Evolutionary conservation across 2,329 filamentous ascomycete species (phyloP).

Genomic region (Xylaria sp.): DNA sequence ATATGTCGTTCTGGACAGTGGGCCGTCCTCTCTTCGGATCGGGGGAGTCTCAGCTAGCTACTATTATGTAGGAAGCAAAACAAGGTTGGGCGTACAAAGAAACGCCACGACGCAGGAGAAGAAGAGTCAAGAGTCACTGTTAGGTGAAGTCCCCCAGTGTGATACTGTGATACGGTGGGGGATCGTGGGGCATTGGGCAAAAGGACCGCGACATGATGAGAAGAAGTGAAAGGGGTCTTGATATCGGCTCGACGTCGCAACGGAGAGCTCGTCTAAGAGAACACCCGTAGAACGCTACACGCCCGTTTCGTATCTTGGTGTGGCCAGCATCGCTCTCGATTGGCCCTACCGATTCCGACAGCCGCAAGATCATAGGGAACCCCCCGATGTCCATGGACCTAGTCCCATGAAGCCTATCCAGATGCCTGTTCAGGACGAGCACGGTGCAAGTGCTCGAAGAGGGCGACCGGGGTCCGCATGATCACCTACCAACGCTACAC

Average conservation of each 20-base stretch:
- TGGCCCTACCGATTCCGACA: constrained; percentile 20
- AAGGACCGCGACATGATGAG: background rate
- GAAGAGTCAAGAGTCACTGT: constrained; percentile 3
- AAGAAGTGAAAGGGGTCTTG: constrained; percentile 2
- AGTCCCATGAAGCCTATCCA: constrained; percentile 18
- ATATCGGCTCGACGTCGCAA: constrained; percentile 21
- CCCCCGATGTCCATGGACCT: constrained; percentile 10
- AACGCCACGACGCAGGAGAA: constrained; percentile 31
- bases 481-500: background rate
- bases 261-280: background rate
- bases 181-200: constrained; percentile 19
- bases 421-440: constrained; percentile 34
- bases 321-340: constrained; percentile 11
- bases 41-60: constrained; percentile 26
- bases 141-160: constrained; percentile 11
- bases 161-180: constrained; percentile 17
- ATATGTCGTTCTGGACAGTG: constrained; percentile 12
- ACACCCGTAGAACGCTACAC: constrained; percentile 11
- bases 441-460: background rate
- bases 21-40: constrained; percentile 15
- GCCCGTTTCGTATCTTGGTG: constrained; percentile 6
- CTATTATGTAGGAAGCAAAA: constrained; percentile 10
- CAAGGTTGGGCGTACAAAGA: constrained; percentile 7
- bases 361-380: constrained; percentile 22
- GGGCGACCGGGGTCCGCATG: constrained; percentile 15